Evolutionary conservation across 805 yeast species (phyloP).

Genomic region (Schizosaccharomyces octosporus): DNA sequence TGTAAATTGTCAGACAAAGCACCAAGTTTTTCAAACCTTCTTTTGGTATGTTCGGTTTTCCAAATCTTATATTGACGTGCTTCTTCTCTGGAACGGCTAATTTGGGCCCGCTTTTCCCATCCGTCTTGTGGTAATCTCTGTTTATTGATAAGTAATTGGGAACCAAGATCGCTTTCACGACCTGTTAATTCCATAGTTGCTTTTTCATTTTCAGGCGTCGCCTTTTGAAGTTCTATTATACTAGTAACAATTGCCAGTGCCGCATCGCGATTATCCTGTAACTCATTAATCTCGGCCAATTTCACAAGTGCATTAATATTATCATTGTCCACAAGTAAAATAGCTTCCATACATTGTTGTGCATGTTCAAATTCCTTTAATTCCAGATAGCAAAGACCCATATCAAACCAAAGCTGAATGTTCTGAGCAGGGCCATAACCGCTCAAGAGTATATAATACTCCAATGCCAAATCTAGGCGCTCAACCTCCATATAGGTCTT

Average conservation of each 20-base stretch:
- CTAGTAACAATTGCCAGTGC: conserved; percentile 13
- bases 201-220: not conserved
- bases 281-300: conserved; percentile 55
- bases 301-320: conserved; percentile 53
- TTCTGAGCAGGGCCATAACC: conserved; percentile 18
- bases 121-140: not conserved
- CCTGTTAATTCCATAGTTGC: not conserved
- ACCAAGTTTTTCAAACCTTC: conserved; percentile 3
- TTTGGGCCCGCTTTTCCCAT: not conserved
- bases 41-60: not conserved
- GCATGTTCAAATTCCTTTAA: conserved; percentile 12
- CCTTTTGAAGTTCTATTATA: conserved; percentile 9
- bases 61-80: not conserved
- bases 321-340: conserved; percentile 11
- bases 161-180: not conserved
- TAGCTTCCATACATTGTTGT: conserved; percentile 9
- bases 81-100: not conserved
- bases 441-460: conserved; percentile 33
- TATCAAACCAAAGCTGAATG: not conserved
- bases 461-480: conserved; percentile 49
- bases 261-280: conserved; percentile 12
- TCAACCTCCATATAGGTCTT: conserved; percentile 44
- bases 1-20: conserved; percentile 6
- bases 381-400: not conserved
- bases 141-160: not conserved